Evolutionary conservation across 1,139 yeast species (phyloP), one percentile per base, ranked within the genome.

Genomic region (Suhomyces maxii): DNA sequence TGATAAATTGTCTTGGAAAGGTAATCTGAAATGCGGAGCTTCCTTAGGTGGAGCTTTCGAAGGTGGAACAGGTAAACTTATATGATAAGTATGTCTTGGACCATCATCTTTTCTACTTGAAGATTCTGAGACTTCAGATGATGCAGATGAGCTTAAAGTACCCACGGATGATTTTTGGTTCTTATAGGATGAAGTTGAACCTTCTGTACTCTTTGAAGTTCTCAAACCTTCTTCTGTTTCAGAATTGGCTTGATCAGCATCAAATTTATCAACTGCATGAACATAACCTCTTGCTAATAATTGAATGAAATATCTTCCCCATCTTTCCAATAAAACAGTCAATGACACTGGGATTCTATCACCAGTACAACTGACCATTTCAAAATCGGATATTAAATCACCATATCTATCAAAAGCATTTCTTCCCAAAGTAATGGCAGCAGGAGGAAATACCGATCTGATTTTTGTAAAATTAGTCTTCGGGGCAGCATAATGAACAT

Each of bases 401-500:
- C 87, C 86, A 62, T 76, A 83, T 41, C 88, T 69, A 54, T 84
- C 89, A 58, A 84, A 77, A 0, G 90, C 88, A 60, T 82, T 84
- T 54, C 89, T 76, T 2, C 93, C 93, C 38, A 86, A 65, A 0
- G 91, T 86, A 45, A 86, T 82, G 0, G 95, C 91, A 46, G 84
- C 82, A 0, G 89, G 82, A 0, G 91, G 89, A 53, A 85, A 83
- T 0, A 84, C 84, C 0, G 89, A 80, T 43, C 83, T 71, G 36
- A 83, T 82, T 2, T 86, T 80, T 18, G 87, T 82, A 54, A 83
- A 77, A 48, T 81, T 83, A 7, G 83, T 70, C 34, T 82, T 80
- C 1, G 91, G 91, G 0, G 90, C 88, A 28, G 85, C 83, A 60
- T 86, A 86, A 54, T 83, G 83, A n/a, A 87, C 84, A 57, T 86